Evolutionary conservation across 495 filamentous ascomycete genomes (phyloP), one percentile per base, ranked within the genome.

Genomic region (Penicillium arizonense): DNA sequence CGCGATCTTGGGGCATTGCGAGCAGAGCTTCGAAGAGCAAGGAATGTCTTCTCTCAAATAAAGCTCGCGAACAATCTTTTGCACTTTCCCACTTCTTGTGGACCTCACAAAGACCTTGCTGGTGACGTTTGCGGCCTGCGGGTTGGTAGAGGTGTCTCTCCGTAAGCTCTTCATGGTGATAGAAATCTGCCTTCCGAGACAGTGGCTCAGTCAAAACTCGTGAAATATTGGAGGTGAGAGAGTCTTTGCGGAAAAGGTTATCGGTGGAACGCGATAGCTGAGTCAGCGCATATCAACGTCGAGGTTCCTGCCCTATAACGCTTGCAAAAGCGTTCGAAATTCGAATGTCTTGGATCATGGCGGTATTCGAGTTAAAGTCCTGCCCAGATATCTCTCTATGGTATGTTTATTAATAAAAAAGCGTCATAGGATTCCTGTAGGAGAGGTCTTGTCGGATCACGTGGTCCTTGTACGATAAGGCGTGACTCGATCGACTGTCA

Each of bases 11-110:
- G 87, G 76, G 62, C 94, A 99, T 63, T 66, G 67, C 38, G 79
- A 75, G 75, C 94, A 99, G 43, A 97, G 80, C 68, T 82, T 87
- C 3, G 92, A 97, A 13, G 95, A 99, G 74, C 94, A 99, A 30
- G 94, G 94, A 58, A 97, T 97, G 68, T 99, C 95, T 75, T 90
- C 86, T 61, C 94, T 83, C 28, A 99, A 80, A 73, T 99, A 97
- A 47, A 97, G 75, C 77, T 99, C 94, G 41, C 91, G 84, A 53
- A 97, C 95, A 68, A 99, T 92, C 76, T 99, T 98, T 73, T 96
- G 91, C 52, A 97, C 94, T 75, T 96, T 97, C 63, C 94, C 94
- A 70, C 82, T 89, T 69, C 87, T 93, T 14, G 91, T 92, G 24
- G 94, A 96, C 51, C 94, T 78, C 55, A 97, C 87, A 61, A 91